Conservation (phyloP, 2,329 filamentous ascomycete genomes). For the Pseudogymnoascus verrucosus region DNA sequence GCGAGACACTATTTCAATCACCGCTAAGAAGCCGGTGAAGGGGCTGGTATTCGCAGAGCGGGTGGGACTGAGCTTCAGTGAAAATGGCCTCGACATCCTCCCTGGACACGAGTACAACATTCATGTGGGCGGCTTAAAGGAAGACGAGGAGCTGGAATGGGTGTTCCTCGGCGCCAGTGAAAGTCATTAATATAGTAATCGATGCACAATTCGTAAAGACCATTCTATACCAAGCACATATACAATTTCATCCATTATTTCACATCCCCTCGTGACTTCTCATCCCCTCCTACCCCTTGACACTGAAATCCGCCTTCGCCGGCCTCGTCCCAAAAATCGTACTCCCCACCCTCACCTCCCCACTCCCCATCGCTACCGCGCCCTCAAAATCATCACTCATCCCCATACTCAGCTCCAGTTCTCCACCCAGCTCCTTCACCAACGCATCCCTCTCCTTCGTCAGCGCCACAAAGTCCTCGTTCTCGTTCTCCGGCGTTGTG, state of each 20-base stretch:
- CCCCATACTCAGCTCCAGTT: constrained; percentile 89
- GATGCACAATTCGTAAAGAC: neutral
- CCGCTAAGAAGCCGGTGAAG: constrained; percentile 50
- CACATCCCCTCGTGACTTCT: neutral
- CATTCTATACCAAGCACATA: neutral
- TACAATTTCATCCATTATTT: neutral
- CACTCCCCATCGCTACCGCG: constrained; percentile 73
- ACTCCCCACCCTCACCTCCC: constrained; percentile 85
- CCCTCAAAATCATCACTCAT: constrained; percentile 97
- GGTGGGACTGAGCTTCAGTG: constrained; percentile 46
- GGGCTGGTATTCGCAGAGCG: constrained; percentile 50
- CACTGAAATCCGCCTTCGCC: constrained; percentile 67
- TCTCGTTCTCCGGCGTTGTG: constrained; percentile 67
- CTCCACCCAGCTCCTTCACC: constrained; percentile 50
- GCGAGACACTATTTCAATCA: constrained; percentile 38
- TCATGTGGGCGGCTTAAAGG: neutral
- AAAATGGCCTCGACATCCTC: constrained; percentile 57
- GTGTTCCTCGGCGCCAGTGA: neutral
- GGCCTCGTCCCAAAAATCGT: constrained; percentile 87
- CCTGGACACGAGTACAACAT: constrained; percentile 51
- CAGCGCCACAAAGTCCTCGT: constrained; percentile 77
- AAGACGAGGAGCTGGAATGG: neutral
- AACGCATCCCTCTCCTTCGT: constrained; percentile 64
- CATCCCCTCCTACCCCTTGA: constrained; percentile 33
- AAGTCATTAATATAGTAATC: neutral